A percentile compares a stretch with the other conserved stretches of the same genome.
Conservation (phyloP, 495 filamentous ascomycete species). For the Neurospora terricola region DNA sequence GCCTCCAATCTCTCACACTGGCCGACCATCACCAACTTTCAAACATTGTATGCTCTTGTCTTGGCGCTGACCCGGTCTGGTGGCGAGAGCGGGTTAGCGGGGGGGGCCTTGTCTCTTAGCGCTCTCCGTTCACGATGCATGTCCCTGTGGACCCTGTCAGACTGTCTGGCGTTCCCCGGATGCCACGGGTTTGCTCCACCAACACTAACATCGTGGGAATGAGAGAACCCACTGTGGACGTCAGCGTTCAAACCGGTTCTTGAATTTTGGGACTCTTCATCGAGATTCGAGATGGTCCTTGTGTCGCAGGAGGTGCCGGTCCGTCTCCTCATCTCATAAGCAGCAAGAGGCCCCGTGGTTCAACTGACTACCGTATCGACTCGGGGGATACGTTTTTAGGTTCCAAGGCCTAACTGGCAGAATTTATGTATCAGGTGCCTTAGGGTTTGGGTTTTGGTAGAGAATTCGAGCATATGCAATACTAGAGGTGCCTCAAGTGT, state of each 20-base stretch:
- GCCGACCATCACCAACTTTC: background rate
- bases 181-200: background rate
- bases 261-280: background rate
- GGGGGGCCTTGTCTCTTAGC: background rate
- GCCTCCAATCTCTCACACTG: background rate
- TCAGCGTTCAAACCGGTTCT: background rate
- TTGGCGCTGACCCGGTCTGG: background rate
- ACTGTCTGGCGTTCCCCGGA: background rate
- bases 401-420: too few relatives aligned
- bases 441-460: too few relatives aligned
- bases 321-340: background rate
- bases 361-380: too few relatives aligned
- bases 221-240: background rate
- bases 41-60: background rate
- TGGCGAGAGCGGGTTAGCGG: background rate
- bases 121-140: background rate
- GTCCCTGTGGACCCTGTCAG: background rate
- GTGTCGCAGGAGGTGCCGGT: background rate
- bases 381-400: too few relatives aligned
- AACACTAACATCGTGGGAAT: background rate
- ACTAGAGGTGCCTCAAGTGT: too few relatives aligned
- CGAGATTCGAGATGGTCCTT: background rate
- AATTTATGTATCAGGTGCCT: too few relatives aligned
- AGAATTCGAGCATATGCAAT: too few relatives aligned
- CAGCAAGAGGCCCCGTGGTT: background rate